phyloP scores from a whole-genome alignment of 2,329 filamentous ascomycete genomes.

The Arachnomyces sp. region DNA sequence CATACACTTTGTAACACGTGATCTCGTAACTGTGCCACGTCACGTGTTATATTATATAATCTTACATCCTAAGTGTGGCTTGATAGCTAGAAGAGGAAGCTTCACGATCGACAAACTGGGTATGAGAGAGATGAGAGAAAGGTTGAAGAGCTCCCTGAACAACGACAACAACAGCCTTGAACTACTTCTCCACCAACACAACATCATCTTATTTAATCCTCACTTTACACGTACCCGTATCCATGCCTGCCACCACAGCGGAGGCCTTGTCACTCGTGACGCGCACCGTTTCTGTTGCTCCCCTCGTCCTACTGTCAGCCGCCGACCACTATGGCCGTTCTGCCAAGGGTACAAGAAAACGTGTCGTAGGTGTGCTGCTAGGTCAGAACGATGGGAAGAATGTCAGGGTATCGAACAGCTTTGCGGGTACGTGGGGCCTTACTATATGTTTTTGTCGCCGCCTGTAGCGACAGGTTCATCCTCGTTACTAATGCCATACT shows the following conservation, averaged over 20 bases:
- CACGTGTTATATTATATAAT: no score
- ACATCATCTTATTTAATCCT: slow-evolving; percentile 2
- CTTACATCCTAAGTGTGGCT: no score
- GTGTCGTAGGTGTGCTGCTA: slow-evolving; percentile 88
- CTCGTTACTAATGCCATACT: slow-evolving; percentile 16
- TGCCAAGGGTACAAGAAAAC: slow-evolving; percentile 76
- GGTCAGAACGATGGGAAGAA: slow-evolving; percentile 95
- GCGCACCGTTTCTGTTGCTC: slow-evolving; percentile 92
- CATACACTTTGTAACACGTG: no score
- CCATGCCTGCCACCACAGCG: slow-evolving; percentile 91
- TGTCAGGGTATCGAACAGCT: slow-evolving; percentile 97
- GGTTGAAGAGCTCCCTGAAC: no score
- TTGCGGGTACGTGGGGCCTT: slow-evolving; percentile 62
- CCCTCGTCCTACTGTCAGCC: slow-evolving; percentile 91
- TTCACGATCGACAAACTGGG: no score
- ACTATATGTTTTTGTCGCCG: background rate
- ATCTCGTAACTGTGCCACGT: no score
- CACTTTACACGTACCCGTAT: background rate
- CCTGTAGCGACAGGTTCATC: slow-evolving; percentile 3
- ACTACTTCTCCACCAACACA: no score
- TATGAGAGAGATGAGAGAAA: no score
- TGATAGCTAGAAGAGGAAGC: no score
- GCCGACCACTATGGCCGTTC: slow-evolving; percentile 98
- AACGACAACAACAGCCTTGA: no score
- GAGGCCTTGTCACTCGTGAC: slow-evolving; percentile 93